Base-by-base conservation (phyloP, 805 yeast species). In the Torulaspora franciscae region DNA sequence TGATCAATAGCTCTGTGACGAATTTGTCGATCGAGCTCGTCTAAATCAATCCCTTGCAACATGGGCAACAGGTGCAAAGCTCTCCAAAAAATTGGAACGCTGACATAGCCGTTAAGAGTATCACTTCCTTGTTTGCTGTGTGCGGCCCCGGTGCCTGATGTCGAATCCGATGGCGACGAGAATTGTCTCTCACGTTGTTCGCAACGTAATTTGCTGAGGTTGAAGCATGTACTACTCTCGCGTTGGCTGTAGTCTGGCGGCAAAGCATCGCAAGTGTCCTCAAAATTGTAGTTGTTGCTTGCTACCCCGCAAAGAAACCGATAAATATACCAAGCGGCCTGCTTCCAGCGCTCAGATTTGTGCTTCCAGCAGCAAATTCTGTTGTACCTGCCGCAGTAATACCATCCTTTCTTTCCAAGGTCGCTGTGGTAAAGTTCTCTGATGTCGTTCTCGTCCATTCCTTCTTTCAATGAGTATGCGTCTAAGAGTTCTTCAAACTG, bases 341-440 rank as follows among this genome's bases (percentile, higher is more conserved):
- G 50, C 40, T 61, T 62, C 54, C 57, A 53, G 10, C 39, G 19
- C 14, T 53, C 50, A 3, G 59, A 52, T 38, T 57, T 48, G 41
- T 59, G 54, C 46, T 51, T 54, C 67, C 68, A 61, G 42, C 62
- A 61, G n/a, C 47, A 48, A 25, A 45, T 43, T 34, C 40, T 52
- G 13, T 43, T 33, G 54, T 55, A 56, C 30, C 52, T 51, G 3
- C 64, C 59, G 32, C 67, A 57, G 33, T 56, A 64, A 37, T 54
- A 65, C 66, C 66, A 65, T 13, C 69, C 69, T 29, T 42, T 51
- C 42, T 48, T 51, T 1, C 69, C 69, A 26, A 43, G 25, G 3
- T 52, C 44, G 30, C 58, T 52, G 28, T 55, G 40, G 27, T 60
- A 60, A 28, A 64, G 38, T 17, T 49, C 45, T 24, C 43, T 19